These are phyloP conservation scores for Pseudofabraea citricarpa DNA, from an alignment of 2,329 filamentous ascomycete species.

Conservation along the genomic window DNA sequence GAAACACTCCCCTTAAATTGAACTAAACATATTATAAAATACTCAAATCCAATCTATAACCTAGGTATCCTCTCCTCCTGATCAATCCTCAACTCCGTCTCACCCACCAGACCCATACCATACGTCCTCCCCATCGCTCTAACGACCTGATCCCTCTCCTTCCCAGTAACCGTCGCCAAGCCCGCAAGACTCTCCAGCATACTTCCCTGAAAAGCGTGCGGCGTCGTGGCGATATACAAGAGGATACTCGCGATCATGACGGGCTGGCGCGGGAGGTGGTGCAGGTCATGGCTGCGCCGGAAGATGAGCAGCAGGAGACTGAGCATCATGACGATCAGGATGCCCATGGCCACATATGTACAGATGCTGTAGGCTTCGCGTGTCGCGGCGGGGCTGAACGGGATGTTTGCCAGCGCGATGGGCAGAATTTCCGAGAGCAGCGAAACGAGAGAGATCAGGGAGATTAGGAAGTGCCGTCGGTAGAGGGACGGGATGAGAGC, in stretches of 20 bases:
- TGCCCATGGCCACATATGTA: slow-evolving; percentile 32
- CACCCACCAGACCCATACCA: slow-evolving; percentile 28
- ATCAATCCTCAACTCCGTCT: slow-evolving; percentile 18
- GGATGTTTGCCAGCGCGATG: slow-evolving; percentile 42
- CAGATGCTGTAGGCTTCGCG: slow-evolving; percentile 35
- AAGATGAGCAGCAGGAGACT: slow-evolving; percentile 36
- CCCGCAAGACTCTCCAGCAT: slow-evolving; percentile 29
- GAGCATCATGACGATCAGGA: slow-evolving; percentile 39
- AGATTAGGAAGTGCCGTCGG: slow-evolving; percentile 34
- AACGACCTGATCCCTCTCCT: slow-evolving; percentile 27
- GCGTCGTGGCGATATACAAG: slow-evolving; percentile 32
- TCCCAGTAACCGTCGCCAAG: slow-evolving; percentile 21
- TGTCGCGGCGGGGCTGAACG: slow-evolving; percentile 39
- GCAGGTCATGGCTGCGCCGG: slow-evolving; percentile 26
- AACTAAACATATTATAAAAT: too few species aligned
- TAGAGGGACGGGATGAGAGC: slow-evolving; percentile 35
- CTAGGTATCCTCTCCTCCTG: slow-evolving; percentile 7
- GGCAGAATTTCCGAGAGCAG: slow-evolving; percentile 47
- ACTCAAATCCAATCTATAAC: too few species aligned
- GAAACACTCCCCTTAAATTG: too few species aligned
- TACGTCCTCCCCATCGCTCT: slow-evolving; percentile 26
- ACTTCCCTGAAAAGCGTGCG: slow-evolving; percentile 23
- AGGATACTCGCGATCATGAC: slow-evolving; percentile 40
- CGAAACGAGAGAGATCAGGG: slow-evolving; percentile 35
- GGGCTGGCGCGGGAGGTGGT: slow-evolving; percentile 39